phyloP scores from a whole-genome alignment of 306 rosid species.

The Purshia tridentata region DNA sequence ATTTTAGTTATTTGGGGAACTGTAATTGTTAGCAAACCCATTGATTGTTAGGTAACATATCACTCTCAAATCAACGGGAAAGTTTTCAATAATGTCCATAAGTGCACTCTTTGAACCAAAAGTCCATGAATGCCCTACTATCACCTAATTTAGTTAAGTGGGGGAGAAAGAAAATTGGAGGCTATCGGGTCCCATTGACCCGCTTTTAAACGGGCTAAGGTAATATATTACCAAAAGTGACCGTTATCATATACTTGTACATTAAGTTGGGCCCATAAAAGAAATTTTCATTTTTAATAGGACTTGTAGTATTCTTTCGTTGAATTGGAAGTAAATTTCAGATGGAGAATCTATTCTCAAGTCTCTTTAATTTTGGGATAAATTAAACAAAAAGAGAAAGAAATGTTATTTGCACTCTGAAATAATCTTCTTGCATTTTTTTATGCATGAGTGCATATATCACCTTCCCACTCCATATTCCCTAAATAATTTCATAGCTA shows the following conservation, averaged over 20 bases:
- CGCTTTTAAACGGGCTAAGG: neutral
- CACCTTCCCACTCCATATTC: too few species aligned
- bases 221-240: neutral
- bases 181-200: neutral
- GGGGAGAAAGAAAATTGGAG: neutral
- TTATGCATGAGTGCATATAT: too few species aligned
- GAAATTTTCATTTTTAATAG: neutral
- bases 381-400: too few species aligned
- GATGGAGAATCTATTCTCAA: too few species aligned
- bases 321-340: neutral
- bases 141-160: neutral
- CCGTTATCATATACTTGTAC: constrained; percentile 4
- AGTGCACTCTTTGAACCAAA: neutral
- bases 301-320: neutral
- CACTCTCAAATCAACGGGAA: neutral
- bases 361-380: neutral
- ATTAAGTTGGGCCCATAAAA: neutral
- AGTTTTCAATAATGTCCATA: neutral
- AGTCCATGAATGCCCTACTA: neutral
- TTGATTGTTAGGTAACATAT: neutral
- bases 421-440: too few species aligned
- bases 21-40: neutral
- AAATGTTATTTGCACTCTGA: too few species aligned
- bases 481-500: too few species aligned
- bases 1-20: neutral